These are phyloP conservation scores for Phytophthora palmivora DNA, from an alignment of 352 stramenopile genomes.

Conservation along the genomic window DNA sequence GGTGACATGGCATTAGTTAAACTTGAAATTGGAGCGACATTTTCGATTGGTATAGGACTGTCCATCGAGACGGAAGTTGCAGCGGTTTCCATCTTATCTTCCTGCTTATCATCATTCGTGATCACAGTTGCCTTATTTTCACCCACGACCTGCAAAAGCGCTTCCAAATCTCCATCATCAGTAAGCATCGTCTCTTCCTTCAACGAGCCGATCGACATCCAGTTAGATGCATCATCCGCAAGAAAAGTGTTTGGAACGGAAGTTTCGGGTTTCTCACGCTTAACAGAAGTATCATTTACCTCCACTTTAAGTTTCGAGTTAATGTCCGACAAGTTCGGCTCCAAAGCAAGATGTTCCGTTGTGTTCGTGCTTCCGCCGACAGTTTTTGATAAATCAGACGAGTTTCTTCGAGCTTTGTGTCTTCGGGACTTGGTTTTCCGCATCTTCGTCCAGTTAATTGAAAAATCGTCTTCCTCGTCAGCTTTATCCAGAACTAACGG, in stretches of 20 bases:
- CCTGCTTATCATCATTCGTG: background rate
- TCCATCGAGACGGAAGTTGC: constrained; percentile 5
- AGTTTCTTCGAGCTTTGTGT: constrained; percentile 16
- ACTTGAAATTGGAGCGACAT: background rate
- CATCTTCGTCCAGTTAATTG: constrained; percentile 54
- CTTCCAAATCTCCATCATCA: constrained; percentile 18
- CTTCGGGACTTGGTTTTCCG: constrained; percentile 38
- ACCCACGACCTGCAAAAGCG: background rate
- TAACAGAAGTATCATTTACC: background rate
- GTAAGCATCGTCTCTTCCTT: constrained; percentile 9
- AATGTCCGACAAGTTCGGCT: constrained; percentile 2
- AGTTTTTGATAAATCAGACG: constrained; percentile 6
- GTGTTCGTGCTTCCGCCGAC: constrained; percentile 5
- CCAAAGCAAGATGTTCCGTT: constrained; percentile 7
- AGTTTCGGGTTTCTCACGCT: background rate
- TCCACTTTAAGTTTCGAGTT: constrained; percentile 3
- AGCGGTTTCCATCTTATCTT: constrained; percentile 2
- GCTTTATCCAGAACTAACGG: constrained; percentile 6
- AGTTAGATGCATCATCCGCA: constrained; percentile 31
- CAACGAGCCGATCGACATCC: constrained; percentile 26
- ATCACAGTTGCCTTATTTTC: background rate
- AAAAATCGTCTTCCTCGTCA: constrained; percentile 49
- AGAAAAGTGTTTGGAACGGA: constrained; percentile 12
- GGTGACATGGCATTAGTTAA: constrained; percentile 1
- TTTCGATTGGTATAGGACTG: background rate